These are phyloP conservation scores for Kregervanrija delftensis DNA, from an alignment of 805 yeast species.

Conservation along the genomic window DNA sequence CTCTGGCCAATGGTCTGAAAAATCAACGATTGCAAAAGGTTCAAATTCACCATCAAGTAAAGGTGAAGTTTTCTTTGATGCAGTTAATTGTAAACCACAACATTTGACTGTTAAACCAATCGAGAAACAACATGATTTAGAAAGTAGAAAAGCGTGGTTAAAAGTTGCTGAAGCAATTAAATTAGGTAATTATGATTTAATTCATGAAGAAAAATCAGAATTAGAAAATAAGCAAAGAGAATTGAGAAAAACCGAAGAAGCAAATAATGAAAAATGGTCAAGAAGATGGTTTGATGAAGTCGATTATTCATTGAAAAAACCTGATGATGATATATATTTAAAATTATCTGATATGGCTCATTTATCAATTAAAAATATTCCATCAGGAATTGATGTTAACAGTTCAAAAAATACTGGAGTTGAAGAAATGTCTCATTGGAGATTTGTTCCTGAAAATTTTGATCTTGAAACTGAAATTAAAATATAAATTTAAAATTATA, in stretches of 20 bases:
- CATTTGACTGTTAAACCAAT: slow-evolving; percentile 71
- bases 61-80: slow-evolving; percentile 57
- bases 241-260: slow-evolving; percentile 65
- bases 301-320: slow-evolving; percentile 27
- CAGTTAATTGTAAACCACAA: slow-evolving; percentile 42
- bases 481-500: slow-evolving; percentile 19
- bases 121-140: slow-evolving; percentile 72
- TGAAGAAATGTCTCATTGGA: slow-evolving; percentile 56
- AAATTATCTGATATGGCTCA: slow-evolving; percentile 40
- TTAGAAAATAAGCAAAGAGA: slow-evolving; percentile 85
- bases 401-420: slow-evolving; percentile 42
- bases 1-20: slow-evolving; percentile 88
- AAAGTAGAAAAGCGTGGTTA: slow-evolving; percentile 84
- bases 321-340: slow-evolving; percentile 25
- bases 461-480: slow-evolving; percentile 52
- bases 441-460: slow-evolving; percentile 51
- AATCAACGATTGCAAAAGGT: slow-evolving; percentile 59
- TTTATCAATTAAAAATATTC: slow-evolving; percentile 56
- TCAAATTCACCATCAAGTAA: slow-evolving; percentile 35
- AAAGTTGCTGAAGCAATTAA: slow-evolving; percentile 85
- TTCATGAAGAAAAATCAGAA: slow-evolving; percentile 65
- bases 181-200: slow-evolving; percentile 65
- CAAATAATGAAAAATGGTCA: slow-evolving; percentile 60
- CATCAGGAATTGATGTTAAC: slow-evolving; percentile 49
- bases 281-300: slow-evolving; percentile 71